These are phyloP conservation scores for Tubosaeta sp. DNA, from an alignment of 768 basidiomycete species.

Conservation along the genomic window DNA sequence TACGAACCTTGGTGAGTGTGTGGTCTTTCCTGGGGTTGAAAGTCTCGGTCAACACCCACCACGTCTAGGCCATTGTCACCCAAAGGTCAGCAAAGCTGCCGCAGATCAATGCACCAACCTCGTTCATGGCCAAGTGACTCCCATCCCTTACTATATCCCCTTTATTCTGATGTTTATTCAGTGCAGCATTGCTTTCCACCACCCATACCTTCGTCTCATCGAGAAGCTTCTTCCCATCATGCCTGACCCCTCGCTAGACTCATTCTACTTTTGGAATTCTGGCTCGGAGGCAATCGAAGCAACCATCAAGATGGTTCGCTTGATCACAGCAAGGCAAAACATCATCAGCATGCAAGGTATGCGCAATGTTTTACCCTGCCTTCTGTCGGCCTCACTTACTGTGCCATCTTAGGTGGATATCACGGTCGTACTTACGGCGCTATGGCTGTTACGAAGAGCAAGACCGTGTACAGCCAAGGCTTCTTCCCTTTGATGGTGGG, in stretches of 20 bases:
- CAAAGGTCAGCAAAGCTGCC: conserved; percentile 79
- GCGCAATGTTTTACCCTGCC: conserved; percentile 1
- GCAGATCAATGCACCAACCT: conserved; percentile 83
- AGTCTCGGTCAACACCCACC: not conserved
- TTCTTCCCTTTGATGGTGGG: conserved; percentile 79
- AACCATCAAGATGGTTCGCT: conserved; percentile 81
- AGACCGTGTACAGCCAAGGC: conserved; percentile 84
- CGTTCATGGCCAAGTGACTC: conserved; percentile 68
- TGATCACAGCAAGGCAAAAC: conserved; percentile 76
- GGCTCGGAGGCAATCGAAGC: conserved; percentile 93
- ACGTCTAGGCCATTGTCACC: conserved; percentile 78
- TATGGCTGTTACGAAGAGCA: conserved; percentile 91
- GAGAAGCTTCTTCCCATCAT: conserved; percentile 81
- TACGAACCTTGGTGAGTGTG: conserved; percentile 64
- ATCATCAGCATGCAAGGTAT: conserved; percentile 87
- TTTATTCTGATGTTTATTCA: conserved; percentile 29
- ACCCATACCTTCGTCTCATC: conserved; percentile 83
- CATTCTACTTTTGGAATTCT: conserved; percentile 98
- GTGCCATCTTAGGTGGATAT: conserved; percentile 54
- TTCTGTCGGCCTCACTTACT: conserved; percentile 1
- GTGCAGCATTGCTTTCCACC: conserved; percentile 88
- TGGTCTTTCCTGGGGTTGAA: not conserved
- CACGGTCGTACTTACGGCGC: conserved; percentile 94
- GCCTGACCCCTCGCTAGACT: conserved; percentile 87
- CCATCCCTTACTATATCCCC: not conserved